Conservation (phyloP, 2,329 filamentous ascomycete genomes). For the Lasiodiplodia gonubiensis region DNA sequence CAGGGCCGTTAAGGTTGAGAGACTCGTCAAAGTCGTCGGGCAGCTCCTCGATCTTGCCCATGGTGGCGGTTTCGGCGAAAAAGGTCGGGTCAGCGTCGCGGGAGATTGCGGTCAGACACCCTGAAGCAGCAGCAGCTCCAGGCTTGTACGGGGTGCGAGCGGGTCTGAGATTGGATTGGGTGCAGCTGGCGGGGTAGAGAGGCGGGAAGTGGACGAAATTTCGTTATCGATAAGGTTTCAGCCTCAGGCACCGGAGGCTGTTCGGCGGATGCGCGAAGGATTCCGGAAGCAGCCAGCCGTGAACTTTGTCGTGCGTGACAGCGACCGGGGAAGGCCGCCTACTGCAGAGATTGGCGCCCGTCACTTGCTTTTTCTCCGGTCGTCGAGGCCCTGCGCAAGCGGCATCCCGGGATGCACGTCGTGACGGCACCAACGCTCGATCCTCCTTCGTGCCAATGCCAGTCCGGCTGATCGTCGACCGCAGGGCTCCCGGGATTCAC, state of each 20-base stretch:
- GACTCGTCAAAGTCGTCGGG: constrained; percentile 58
- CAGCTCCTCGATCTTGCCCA: constrained; percentile 54
- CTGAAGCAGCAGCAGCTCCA: not conserved
- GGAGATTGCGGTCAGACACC: not conserved
- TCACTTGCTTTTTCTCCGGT: constrained; percentile 3
- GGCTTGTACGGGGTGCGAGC: not conserved
- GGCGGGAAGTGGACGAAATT: constrained; percentile 1
- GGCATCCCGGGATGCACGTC: not conserved
- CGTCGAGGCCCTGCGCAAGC: constrained; percentile 1
- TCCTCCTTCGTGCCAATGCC: constrained; percentile 1
- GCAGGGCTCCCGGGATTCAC: not conserved
- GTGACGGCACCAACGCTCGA: constrained; percentile 6
- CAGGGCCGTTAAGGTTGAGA: constrained; percentile 46
- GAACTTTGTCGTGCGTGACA: not conserved
- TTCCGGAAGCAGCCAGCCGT: constrained; percentile 3
- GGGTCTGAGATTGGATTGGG: constrained; percentile 7
- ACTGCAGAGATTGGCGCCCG: constrained; percentile 2
- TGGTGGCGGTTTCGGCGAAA: constrained; percentile 28
- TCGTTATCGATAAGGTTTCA: constrained; percentile 21
- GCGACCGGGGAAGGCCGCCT: constrained; percentile 4
- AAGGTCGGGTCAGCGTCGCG: not conserved
- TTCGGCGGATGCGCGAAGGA: not conserved
- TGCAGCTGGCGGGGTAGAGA: not conserved
- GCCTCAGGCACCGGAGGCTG: constrained; percentile 4
- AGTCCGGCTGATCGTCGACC: constrained; percentile 17